Conservation (phyloP, 306 rosid species). For the Carpinus fangiana region DNA sequence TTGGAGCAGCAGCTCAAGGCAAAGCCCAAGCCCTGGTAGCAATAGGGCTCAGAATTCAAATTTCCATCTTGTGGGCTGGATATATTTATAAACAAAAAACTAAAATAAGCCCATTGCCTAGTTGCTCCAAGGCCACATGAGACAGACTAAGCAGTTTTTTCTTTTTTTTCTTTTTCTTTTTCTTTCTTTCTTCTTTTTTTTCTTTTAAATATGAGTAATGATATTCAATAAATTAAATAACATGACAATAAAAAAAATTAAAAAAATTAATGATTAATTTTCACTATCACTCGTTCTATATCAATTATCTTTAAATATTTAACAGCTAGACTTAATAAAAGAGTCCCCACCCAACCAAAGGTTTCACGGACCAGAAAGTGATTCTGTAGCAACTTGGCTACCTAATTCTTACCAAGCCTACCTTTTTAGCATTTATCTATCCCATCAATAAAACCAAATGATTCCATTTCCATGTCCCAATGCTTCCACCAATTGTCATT, state of each 20-base stretch:
- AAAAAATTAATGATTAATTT: too few relatives aligned
- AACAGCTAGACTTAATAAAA: background rate
- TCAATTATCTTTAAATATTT: background rate
- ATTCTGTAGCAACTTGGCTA: background rate
- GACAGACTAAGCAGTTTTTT: background rate
- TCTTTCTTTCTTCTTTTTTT: too few relatives aligned
- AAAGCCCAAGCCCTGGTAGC: background rate
- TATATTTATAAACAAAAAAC: background rate
- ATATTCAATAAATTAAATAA: too few relatives aligned
- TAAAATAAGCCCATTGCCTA: background rate
- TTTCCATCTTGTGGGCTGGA: background rate
- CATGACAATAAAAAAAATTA: too few relatives aligned
- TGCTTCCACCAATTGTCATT: background rate
- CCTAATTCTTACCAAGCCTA: background rate
- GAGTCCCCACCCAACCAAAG: background rate
- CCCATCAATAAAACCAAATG: background rate
- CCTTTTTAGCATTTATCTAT: background rate
- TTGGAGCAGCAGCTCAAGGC: background rate
- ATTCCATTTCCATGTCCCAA: background rate
- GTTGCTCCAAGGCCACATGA: background rate
- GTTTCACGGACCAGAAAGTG: background rate
- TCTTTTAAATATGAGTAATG: too few relatives aligned
- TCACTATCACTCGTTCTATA: too few relatives aligned
- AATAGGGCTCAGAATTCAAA: background rate
- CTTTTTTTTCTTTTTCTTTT: too few relatives aligned